phyloP scores from a whole-genome alignment of 2,329 filamentous ascomycete species.

The Tolypocladium ovalisporum region DNA sequence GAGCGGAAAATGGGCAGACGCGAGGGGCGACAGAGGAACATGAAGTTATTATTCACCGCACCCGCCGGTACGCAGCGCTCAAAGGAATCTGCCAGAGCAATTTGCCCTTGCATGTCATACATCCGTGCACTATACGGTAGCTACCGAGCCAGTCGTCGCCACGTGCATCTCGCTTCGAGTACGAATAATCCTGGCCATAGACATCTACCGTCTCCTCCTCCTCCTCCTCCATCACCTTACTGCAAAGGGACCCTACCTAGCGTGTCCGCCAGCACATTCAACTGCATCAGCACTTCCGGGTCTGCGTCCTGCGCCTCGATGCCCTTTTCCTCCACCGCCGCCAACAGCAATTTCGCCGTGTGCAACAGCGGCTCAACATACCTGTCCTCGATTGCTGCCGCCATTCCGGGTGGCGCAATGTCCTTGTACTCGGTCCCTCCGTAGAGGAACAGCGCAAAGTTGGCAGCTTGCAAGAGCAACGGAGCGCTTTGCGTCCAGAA shows the following conservation, averaged over 20 bases:
- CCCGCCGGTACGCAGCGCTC: background rate
- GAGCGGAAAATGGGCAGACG: background rate
- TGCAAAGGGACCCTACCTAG: constrained; percentile 30
- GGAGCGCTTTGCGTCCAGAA: constrained; percentile 41
- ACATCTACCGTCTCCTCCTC: no score
- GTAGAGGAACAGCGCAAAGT: constrained; percentile 49
- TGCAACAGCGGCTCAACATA: constrained; percentile 43
- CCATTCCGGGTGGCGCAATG: constrained; percentile 45
- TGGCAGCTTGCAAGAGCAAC: constrained; percentile 48
- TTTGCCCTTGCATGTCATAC: background rate
- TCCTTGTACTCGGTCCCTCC: constrained; percentile 30
- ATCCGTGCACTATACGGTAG: background rate
- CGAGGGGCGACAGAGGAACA: background rate
- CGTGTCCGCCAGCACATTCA: constrained; percentile 30
- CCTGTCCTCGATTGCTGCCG: constrained; percentile 44
- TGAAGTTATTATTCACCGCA: background rate
- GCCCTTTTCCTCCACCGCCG: constrained; percentile 19
- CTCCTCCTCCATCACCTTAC: constrained; percentile 8
- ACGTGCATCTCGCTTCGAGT: background rate
- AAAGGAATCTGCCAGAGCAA: background rate
- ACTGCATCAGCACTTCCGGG: constrained; percentile 23
- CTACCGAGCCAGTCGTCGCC: background rate
- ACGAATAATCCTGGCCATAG: no score
- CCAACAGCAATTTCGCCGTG: constrained; percentile 26
- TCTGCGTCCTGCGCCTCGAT: constrained; percentile 17